Evolutionary conservation across 2,329 filamentous ascomycete genomes (phyloP), one percentile per base, ranked within the genome.

Genomic region (Talaromyces sp.): DNA sequence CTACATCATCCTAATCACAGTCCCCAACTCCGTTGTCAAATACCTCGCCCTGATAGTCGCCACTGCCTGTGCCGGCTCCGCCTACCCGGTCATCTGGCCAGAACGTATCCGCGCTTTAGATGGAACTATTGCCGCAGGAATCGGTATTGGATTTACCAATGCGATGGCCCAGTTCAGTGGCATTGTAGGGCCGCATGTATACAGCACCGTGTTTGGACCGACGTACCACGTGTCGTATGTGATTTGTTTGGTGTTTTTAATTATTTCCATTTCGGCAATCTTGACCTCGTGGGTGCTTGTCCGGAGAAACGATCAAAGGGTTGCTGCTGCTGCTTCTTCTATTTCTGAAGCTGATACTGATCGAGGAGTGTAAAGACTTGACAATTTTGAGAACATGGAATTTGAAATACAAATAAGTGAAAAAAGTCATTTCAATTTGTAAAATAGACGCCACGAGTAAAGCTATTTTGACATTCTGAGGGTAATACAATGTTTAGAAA

Each of bases 71-170:
- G 73, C 76, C 1, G 75, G 76, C 3, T 78, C 75, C 5, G 75
- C 75, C 5, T 79, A 78, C 61, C 76, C 77, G 0, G 74, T 79
- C 47, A 79, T 79, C 64, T 79, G 77, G 77, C 77, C 76, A 7
- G 77, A 79, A 64, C 73, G 77, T 1, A 79, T 79, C 58, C 72
- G 77, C 27, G 76, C 70, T 0, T 68, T 78, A 9, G 70, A 79
- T 30, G 76, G 76, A 14, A 78, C 77, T 0, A 71, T 76, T 3
- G 74, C 75, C 0, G 71, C 76, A 0, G 77, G 77, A 1, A 65
- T 79, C 7, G 77, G 75, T 0, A 79, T 79, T 55, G 77, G 77
- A 1, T 69, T 73, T 27, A 79, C 77, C 0, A 79, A 79, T 63
- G 76, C 76, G 3, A 75, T 76, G 72, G 77, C 76, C 3, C 76